Evolutionary conservation across 305 asterid species (phyloP).

Genomic region (Striga hermonthica): DNA sequence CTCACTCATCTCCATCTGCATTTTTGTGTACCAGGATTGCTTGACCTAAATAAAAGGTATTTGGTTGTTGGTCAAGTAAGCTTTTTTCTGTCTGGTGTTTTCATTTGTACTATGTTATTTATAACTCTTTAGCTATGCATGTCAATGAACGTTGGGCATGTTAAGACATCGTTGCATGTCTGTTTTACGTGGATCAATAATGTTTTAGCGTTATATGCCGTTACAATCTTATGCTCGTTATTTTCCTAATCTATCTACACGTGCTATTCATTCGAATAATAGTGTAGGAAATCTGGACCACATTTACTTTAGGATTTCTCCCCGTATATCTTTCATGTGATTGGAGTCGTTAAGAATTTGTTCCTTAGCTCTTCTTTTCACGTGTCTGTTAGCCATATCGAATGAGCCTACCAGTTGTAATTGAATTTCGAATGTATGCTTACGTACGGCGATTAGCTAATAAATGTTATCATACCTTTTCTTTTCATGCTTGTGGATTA

Average conservation of each 20-base stretch:
- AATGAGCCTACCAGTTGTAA: neutral
- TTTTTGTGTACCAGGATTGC: slow-evolving; percentile 1
- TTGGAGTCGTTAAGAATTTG: neutral
- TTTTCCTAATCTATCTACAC: neutral
- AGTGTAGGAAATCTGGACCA: neutral
- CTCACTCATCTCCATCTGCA: slow-evolving; percentile 1
- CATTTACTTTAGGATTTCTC: neutral
- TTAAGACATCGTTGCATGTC: slow-evolving; percentile 7
- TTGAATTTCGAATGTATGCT: neutral
- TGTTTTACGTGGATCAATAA: neutral
- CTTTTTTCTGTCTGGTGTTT: neutral
- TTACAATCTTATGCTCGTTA: neutral
- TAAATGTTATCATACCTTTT: no score
- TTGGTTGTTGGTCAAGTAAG: neutral
- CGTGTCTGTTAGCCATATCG: no score
- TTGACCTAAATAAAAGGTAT: neutral
- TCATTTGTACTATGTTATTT: no score
- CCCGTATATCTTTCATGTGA: neutral
- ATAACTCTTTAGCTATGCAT: neutral
- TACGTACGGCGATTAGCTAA: no score
- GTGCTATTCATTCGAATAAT: neutral
- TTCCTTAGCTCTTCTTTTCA: neutral
- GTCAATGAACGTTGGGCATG: neutral
- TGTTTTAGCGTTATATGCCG: neutral
- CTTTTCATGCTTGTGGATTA: no score